phyloP scores from a whole-genome alignment of 257 asterid species.

The Lithospermum erythrorhizon region DNA sequence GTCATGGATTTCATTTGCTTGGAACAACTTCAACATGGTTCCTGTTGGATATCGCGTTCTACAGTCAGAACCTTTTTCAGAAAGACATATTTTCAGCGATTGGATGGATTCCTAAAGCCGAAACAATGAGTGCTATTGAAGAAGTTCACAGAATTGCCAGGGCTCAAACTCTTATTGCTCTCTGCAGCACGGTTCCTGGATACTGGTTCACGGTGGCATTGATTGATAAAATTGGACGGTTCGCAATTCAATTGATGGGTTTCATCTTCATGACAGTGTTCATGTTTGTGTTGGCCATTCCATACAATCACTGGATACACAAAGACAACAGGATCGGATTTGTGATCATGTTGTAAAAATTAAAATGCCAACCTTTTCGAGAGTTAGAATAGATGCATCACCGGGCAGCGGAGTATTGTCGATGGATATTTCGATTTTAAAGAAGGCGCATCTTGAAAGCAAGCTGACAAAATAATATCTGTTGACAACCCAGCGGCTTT shows the following conservation, averaged over 20 bases:
- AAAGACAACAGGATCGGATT: conserved; percentile 27
- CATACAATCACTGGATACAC: conserved; percentile 29
- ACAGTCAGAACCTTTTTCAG: conserved; percentile 37
- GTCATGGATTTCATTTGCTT: conserved; percentile 31
- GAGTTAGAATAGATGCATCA: too few species aligned
- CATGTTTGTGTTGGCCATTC: conserved; percentile 41
- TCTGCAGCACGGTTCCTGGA: conserved; percentile 39
- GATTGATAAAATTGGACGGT: conserved; percentile 32
- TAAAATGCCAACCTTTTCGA: too few species aligned
- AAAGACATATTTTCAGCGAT: conserved; percentile 27
- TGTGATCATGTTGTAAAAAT: too few species aligned
- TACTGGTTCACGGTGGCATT: conserved; percentile 40
- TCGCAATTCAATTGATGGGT: conserved; percentile 33
- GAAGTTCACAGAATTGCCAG: conserved; percentile 25
- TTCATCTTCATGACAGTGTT: conserved; percentile 44
- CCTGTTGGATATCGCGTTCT: conserved; percentile 31
- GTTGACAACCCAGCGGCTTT: too few species aligned
- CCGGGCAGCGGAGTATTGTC: too few species aligned
- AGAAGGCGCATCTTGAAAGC: too few species aligned
- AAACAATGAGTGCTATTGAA: conserved; percentile 25
- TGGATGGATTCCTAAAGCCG: conserved; percentile 30
- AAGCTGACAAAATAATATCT: too few species aligned
- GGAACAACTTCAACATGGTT: conserved; percentile 37
- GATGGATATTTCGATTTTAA: too few species aligned
- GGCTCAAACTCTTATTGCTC: conserved; percentile 40